Base-by-base conservation (phyloP, 352 stramenopile species). In the Peronospora belbahrii region DNA sequence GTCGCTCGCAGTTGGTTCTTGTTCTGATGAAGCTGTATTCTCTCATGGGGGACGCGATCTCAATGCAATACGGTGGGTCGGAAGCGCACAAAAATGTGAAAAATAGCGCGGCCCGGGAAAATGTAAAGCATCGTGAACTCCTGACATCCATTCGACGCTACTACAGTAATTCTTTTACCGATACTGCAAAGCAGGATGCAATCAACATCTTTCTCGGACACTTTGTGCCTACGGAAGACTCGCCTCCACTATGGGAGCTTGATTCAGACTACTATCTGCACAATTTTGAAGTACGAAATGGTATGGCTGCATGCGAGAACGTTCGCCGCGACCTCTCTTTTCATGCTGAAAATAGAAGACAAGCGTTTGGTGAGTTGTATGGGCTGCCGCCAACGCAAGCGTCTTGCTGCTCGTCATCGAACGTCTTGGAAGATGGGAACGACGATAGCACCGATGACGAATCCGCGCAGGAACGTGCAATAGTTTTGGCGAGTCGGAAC, bases 161-260 rank as follows among this genome's bases (percentile, higher is more conserved):
- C 69, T 99, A 99, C 65, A 98, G 89, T 69, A 99, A 99, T 58
- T 96, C 95, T 14, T 99, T 99, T 62, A 99, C 95, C 0, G 97
- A 99, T 73, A 94, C 87, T 13, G 74, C 96, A 4, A 98, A 98
- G 65, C 95, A 99, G 72, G 96, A 99, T 69, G 93, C 95, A 10
- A 99, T 99, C 70, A 99, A 99, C 61, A 83, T 99, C 7, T 99
- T 99, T 57, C 68, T 99, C 17, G 96, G 96, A 0, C 94, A 92
- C 27, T 95, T 94, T 48, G 65, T 90, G 6, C 88, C 87, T 15
- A 70, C 60, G 20, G 66, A 80, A 41, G 60, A 63, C 9, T 68
- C 79, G 6, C 71, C 77, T 4, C 78, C 80, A 23, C 55, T 94
- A 7, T 94, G 83, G 72, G 80, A 93, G 15, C 59, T 91, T 0